phyloP scores from a whole-genome alignment of 257 asterid species.

The Solanum dulcamara region DNA sequence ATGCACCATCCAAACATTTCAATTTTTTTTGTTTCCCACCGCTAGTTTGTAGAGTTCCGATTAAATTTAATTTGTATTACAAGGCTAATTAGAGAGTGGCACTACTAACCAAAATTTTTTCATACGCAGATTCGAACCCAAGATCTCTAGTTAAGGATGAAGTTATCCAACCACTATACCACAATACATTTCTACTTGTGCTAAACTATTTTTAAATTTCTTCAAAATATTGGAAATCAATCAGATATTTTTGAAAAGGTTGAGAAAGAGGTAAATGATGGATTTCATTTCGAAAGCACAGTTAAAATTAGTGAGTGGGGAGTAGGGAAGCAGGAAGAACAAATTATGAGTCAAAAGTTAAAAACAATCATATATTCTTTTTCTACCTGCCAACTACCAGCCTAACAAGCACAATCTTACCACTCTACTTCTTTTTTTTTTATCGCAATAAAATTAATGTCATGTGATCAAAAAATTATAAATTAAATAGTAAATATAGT shows the following conservation, averaged over 20 bases:
- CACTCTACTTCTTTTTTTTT: neutral
- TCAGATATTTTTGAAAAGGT: neutral
- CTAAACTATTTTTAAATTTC: neutral
- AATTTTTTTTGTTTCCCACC: too few species aligned
- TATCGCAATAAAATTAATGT: too few species aligned
- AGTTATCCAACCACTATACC: too few species aligned
- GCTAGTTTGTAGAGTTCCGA: too few species aligned
- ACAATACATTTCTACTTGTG: too few species aligned
- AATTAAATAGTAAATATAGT: neutral
- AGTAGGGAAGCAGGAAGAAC: neutral
- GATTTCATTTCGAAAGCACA: neutral
- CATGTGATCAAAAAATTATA: neutral
- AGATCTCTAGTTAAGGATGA: too few species aligned
- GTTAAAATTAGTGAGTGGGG: neutral
- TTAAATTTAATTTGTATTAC: too few species aligned
- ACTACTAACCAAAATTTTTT: too few species aligned
- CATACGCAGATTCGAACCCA: too few species aligned
- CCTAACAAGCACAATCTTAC: neutral
- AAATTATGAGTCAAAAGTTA: slow-evolving; percentile 6
- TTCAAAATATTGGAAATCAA: neutral
- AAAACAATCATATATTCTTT: neutral
- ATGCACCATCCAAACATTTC: neutral
- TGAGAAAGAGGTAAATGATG: neutral
- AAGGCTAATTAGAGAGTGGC: too few species aligned
- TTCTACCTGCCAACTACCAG: neutral